phyloP scores from a whole-genome alignment of 345 rosid genomes.

The Adansonia digitata region DNA sequence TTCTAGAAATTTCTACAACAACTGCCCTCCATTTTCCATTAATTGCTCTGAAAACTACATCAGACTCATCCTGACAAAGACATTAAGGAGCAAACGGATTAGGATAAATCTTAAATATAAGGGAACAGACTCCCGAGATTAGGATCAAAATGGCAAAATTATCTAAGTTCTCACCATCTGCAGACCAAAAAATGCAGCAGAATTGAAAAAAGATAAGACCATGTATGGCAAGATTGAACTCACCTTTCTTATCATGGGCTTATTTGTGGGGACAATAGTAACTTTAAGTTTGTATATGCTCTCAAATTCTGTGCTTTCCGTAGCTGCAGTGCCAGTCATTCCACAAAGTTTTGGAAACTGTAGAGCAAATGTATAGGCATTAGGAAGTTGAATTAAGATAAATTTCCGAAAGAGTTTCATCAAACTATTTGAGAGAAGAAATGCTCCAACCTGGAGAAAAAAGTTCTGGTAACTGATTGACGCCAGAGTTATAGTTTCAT shows the following conservation, averaged over 20 bases:
- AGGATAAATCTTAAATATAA: background rate
- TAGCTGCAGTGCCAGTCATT: conserved; percentile 99
- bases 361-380: conserved; percentile 13
- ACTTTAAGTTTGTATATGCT: conserved; percentile 97
- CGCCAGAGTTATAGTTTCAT: conserved; percentile 92
- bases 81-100: conserved; percentile 15
- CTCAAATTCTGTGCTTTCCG: conserved; percentile 95
- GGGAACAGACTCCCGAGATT: background rate
- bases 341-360: conserved; percentile 98
- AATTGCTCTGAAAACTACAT: conserved; percentile 89
- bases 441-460: conserved; percentile 80
- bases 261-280: conserved; percentile 94
- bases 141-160: background rate
- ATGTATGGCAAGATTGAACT: conserved; percentile 17
- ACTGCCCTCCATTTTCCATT: conserved; percentile 94
- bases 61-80: conserved; percentile 83
- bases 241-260: conserved; percentile 96
- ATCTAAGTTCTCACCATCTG: background rate
- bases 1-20: conserved; percentile 91
- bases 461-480: conserved; percentile 97
- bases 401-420: conserved; percentile 12
- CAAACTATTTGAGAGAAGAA: conserved; percentile 14
- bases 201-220: background rate
- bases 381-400: conserved; percentile 11
- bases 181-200: background rate